A percentile compares a stretch with the other conserved stretches of the same genome.
Conservation (phyloP, 2,329 filamentous ascomycete species). For the Scytalidium lignicola region DNA sequence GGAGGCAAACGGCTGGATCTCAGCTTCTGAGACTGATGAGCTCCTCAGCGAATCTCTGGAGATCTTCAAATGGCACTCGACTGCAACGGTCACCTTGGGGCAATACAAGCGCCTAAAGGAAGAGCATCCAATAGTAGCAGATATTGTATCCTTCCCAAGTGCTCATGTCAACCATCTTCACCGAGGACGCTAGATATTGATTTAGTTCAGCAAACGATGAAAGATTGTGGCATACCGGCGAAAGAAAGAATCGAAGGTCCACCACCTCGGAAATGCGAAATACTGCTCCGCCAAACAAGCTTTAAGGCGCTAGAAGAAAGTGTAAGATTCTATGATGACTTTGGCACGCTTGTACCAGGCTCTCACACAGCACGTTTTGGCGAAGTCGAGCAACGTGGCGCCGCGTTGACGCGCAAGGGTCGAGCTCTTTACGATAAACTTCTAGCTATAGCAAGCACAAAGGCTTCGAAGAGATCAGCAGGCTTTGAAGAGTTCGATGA, state of each 20-base stretch:
- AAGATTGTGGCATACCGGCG: slow-evolving; percentile 31
- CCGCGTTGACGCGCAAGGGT: slow-evolving; percentile 41
- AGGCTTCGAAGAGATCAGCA: slow-evolving; percentile 16
- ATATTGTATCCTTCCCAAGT: slow-evolving; percentile 37
- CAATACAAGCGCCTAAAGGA: slow-evolving; percentile 37
- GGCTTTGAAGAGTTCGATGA: not conserved
- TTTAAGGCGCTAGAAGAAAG: slow-evolving; percentile 46
- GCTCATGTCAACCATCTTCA: slow-evolving; percentile 49
- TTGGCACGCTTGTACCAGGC: slow-evolving; percentile 23
- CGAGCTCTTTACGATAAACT: slow-evolving; percentile 41
- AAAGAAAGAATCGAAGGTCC: slow-evolving; percentile 50
- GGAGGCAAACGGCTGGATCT: slow-evolving; percentile 30
- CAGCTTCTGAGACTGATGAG: slow-evolving; percentile 25
- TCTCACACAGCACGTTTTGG: slow-evolving; percentile 46
- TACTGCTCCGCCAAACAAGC: slow-evolving; percentile 48
- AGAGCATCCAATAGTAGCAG: slow-evolving; percentile 43
- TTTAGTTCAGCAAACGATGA: slow-evolving; percentile 39
- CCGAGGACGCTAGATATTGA: slow-evolving; percentile 46
- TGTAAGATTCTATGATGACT: slow-evolving; percentile 32
- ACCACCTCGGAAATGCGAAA: slow-evolving; percentile 36
- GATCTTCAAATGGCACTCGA: slow-evolving; percentile 43
- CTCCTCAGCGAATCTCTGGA: slow-evolving; percentile 40
- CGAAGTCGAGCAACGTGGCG: slow-evolving; percentile 48
- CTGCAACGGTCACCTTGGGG: slow-evolving; percentile 33
- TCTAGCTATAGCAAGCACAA: slow-evolving; percentile 23